These are phyloP conservation scores for Rhododendron molle DNA, from an alignment of 148 eudicot species.

Conservation along the genomic window DNA sequence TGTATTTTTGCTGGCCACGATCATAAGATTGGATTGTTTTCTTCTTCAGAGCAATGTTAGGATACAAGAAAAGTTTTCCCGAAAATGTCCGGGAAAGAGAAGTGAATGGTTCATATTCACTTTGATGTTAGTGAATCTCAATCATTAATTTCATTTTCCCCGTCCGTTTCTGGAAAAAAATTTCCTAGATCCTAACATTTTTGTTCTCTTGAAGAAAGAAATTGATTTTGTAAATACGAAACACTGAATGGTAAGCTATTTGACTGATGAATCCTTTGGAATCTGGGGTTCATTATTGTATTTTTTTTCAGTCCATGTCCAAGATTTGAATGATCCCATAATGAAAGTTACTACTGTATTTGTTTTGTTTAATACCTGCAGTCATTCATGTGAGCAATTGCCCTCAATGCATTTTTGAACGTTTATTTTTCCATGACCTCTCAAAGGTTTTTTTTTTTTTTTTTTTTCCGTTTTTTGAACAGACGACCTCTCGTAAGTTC, in stretches of 20 bases:
- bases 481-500: no score
- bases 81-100: no score
- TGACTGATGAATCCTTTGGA: background rate
- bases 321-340: background rate
- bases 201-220: background rate
- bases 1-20: background rate
- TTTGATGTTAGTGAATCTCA: no score
- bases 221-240: background rate
- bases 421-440: background rate
- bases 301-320: background rate
- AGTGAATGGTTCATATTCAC: no score
- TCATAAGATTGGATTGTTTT: background rate
- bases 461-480: no score
- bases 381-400: background rate
- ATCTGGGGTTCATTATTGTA: background rate
- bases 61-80: no score
- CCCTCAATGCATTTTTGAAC: background rate
- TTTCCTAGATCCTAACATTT: no score
- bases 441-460: no score
- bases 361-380: no score
- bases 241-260: background rate
- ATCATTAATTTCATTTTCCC: no score
- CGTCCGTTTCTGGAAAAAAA: no score
- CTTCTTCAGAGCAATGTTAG: background rate
- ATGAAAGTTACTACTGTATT: background rate